Base-by-base conservation (phyloP, 148 eudicot genomes). In the Rhododendron kiyosumense region DNA sequence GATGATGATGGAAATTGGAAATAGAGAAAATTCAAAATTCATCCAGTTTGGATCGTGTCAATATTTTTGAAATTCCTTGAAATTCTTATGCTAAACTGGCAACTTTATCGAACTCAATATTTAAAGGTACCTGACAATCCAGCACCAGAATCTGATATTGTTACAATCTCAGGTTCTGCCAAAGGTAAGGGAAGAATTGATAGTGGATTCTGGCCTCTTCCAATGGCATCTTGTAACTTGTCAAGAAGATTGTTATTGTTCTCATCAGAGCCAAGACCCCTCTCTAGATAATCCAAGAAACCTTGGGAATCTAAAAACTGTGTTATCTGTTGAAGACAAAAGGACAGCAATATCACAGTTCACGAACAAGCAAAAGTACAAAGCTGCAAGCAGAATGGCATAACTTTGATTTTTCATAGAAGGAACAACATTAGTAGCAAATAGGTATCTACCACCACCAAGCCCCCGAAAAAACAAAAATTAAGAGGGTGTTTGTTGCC, bases 271-370 rank as follows among this genome's bases (percentile, higher is more conserved):
- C 95, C 95, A 76, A 90, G 83, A 88, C 99, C 94, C 89, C 98
- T 95, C 91, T 97, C 99, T 86, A 97, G 90, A 90, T 94, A 97
- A 88, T 95, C 98, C 89, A 95, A 79, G 92, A 97, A 97, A 87
- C 99, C 99, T 92, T 95, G 99, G 82, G 99, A 89, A 28, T 97
- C 99, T 89, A 97, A 87, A 88, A 97, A 93, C 87, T 97, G 98
- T 74, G 93, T 84, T 78, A 97, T 91, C 99, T 97, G 98, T 90
- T 82, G 38, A 78, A 78, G 69, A 89, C 69, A 85, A 26, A 45
- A 75, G 38, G 76, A 45, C 65, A 28, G 49, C 59, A 51, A 85
- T 54, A 45, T 59, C 51, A 17, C 79, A 81, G 86, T 75, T 46
- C 61, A 85, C 73, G 80, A 46, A 79, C 76, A 15, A 79, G 41